These are phyloP conservation scores for Fusarium sp. DNA, from an alignment of 2,329 filamentous ascomycete species.

Conservation along the genomic window DNA sequence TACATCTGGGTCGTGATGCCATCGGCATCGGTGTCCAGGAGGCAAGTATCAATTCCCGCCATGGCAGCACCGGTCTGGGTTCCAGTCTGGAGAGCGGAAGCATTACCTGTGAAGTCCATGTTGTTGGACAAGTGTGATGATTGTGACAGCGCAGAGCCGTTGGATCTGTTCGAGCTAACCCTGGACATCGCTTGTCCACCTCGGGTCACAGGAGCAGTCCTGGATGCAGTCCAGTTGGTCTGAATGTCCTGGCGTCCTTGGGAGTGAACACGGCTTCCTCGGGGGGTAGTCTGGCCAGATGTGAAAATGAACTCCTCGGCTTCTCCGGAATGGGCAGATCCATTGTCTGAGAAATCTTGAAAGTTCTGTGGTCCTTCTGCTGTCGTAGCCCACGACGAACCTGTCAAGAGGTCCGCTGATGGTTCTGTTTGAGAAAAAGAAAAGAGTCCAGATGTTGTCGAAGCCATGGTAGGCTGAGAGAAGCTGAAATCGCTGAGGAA, in stretches of 20 bases:
- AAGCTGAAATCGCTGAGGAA: conserved; percentile 67
- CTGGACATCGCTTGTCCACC: conserved; percentile 55
- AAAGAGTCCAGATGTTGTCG: conserved; percentile 64
- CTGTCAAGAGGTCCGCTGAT: conserved; percentile 65
- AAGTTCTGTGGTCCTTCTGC: conserved; percentile 72
- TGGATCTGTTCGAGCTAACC: conserved; percentile 53
- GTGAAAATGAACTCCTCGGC: conserved; percentile 66
- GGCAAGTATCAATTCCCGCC: conserved; percentile 63
- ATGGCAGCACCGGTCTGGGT: conserved; percentile 53
- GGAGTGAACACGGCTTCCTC: conserved; percentile 59
- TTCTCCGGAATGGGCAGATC: conserved; percentile 63
- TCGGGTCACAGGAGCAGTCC: conserved; percentile 48
- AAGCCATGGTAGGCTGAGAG: conserved; percentile 63
- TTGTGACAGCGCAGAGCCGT: conserved; percentile 61
- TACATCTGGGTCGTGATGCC: conserved; percentile 63
- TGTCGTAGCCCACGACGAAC: conserved; percentile 67
- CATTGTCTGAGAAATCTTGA: conserved; percentile 63
- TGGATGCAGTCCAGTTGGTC: conserved; percentile 60
- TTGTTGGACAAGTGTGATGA: conserved; percentile 63
- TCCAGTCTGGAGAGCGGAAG: conserved; percentile 56
- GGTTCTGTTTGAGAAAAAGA: conserved; percentile 71
- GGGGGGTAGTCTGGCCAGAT: conserved; percentile 67
- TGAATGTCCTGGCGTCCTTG: conserved; percentile 56
- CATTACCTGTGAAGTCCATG: conserved; percentile 66
- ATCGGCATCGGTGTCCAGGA: conserved; percentile 62